Conservation (phyloP, 73 alveolate species). For the Stentor roeselii region DNA sequence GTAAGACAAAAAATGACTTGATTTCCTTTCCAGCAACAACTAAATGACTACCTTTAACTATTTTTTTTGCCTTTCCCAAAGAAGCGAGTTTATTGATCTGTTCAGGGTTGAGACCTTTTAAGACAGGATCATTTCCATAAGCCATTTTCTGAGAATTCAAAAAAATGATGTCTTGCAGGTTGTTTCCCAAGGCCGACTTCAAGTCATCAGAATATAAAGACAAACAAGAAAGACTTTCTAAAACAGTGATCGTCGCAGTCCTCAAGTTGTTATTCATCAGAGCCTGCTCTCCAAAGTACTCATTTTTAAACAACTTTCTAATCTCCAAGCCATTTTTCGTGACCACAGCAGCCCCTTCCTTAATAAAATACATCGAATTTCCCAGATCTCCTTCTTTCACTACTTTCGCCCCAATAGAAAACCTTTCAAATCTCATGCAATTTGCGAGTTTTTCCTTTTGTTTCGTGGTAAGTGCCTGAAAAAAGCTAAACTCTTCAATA, state of each 20-base stretch:
- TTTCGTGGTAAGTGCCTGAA: background rate
- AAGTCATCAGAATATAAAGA: background rate
- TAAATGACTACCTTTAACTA: background rate
- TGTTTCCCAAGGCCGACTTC: background rate
- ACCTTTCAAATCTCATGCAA: background rate
- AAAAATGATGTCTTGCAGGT: background rate
- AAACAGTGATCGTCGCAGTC: constrained; percentile 54
- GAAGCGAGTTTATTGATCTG: background rate
- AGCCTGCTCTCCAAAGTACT: constrained; percentile 60
- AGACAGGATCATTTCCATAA: background rate
- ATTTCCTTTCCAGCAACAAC: background rate
- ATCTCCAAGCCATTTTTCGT: constrained; percentile 39
- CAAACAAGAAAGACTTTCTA: constrained; percentile 27
- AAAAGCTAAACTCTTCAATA: background rate
- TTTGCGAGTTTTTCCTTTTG: constrained; percentile 6
- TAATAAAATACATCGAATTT: constrained; percentile 44
- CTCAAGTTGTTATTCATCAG: constrained; percentile 36
- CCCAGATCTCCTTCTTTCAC: constrained; percentile 63
- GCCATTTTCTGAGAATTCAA: background rate
- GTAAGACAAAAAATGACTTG: background rate
- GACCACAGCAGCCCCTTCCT: constrained; percentile 43
- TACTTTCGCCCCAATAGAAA: constrained; percentile 35
- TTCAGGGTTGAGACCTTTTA: background rate
- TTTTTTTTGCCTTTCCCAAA: too few species aligned
- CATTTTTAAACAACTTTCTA: constrained; percentile 41